phyloP scores from a whole-genome alignment of 345 rosid species.

The Microcos paniculata region DNA sequence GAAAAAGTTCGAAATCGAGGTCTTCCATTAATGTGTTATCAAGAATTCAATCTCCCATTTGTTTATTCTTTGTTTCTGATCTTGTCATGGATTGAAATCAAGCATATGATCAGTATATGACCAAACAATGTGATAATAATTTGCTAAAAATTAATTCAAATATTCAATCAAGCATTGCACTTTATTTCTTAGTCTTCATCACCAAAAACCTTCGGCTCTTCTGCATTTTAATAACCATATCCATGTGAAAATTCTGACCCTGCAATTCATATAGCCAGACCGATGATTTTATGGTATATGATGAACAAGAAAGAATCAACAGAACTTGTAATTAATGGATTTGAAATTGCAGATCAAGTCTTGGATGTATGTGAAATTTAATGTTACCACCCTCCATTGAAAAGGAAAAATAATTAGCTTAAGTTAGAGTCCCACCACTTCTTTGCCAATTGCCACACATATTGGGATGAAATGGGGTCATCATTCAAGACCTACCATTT shows the following conservation, averaged over 20 bases:
- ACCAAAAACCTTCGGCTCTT: too few species aligned
- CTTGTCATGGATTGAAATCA: background rate
- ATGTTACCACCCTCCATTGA: too few species aligned
- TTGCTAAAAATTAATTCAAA: background rate
- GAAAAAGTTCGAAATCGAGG: background rate
- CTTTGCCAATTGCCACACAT: slow-evolving; percentile 6
- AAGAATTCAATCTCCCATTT: background rate
- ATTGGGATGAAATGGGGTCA: background rate
- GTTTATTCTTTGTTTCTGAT: background rate
- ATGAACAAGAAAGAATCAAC: too few species aligned
- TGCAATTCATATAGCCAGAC: too few species aligned
- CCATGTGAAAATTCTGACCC: too few species aligned
- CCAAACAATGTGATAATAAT: too few species aligned
- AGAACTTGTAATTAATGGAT: too few species aligned
- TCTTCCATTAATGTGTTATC: background rate
- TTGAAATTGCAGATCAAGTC: too few species aligned
- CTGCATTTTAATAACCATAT: too few species aligned
- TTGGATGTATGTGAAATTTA: too few species aligned
- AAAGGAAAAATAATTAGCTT: background rate
- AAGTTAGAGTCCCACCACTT: background rate
- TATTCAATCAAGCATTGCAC: background rate
- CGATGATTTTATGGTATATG: too few species aligned
- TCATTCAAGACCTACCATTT: slow-evolving; percentile 6
- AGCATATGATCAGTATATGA: background rate
- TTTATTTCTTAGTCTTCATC: background rate